Evolutionary conservation across 2,329 filamentous ascomycete species (phyloP).

Genomic region (Domatiomyces catenatus): DNA sequence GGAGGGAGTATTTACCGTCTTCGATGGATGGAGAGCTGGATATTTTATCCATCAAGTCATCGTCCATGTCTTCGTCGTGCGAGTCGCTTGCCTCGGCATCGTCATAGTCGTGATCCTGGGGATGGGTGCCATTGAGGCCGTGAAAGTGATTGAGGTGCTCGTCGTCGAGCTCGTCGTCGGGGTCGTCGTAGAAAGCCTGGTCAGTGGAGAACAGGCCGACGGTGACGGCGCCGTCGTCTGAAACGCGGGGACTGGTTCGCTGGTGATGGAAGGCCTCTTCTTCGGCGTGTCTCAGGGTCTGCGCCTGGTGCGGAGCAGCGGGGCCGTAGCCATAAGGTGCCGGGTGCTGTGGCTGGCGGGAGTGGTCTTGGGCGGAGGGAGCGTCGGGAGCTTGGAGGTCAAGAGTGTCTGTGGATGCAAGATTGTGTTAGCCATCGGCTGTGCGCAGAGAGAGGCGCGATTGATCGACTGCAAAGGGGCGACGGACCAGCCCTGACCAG

Average conservation of each 20-base stretch:
- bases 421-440: slow-evolving; percentile 2
- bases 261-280: slow-evolving; percentile 63
- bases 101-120: slow-evolving; percentile 20
- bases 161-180: slow-evolving; percentile 50
- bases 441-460: neutral
- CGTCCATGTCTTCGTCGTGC: slow-evolving; percentile 55
- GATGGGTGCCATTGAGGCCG: slow-evolving; percentile 9
- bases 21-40: slow-evolving; percentile 97
- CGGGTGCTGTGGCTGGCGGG: slow-evolving; percentile 38
- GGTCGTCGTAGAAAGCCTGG: slow-evolving; percentile 25
- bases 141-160: slow-evolving; percentile 12
- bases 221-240: slow-evolving; percentile 8
- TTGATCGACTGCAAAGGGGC: slow-evolving; percentile 1
- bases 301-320: slow-evolving; percentile 68
- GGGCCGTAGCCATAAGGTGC: slow-evolving; percentile 37
- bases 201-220: slow-evolving; percentile 3
- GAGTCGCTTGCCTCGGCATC: slow-evolving; percentile 48
- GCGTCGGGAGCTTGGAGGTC: slow-evolving; percentile 76
- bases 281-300: slow-evolving; percentile 64
- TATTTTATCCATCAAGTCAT: slow-evolving; percentile 97
- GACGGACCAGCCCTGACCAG: slow-evolving; percentile 32
- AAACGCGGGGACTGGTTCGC: slow-evolving; percentile 44
- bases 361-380: slow-evolving; percentile 73
- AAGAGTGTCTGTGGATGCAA: slow-evolving; percentile 56
- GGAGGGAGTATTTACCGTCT: slow-evolving; percentile 69